Evolutionary conservation across 331 rosid genomes (phyloP).

Genomic region (Acacia concinna): DNA sequence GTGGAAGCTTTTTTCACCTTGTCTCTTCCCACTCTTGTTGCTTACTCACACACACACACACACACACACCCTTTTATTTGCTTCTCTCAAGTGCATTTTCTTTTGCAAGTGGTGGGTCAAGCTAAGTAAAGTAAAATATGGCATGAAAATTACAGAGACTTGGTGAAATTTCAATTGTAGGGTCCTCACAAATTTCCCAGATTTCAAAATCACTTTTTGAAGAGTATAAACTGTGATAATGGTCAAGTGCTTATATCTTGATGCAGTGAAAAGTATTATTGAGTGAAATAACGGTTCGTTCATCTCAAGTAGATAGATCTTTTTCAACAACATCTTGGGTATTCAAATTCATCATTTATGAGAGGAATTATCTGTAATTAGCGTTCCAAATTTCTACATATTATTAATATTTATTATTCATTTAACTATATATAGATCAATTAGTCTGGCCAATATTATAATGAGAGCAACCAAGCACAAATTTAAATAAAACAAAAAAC

Average conservation of each 20-base stretch:
- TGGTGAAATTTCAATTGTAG: conserved; percentile 1
- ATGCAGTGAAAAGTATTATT: background rate
- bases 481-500: too few species aligned
- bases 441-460: background rate
- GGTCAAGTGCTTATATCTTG: background rate
- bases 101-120: background rate
- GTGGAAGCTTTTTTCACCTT: background rate
- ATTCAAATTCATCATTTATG: background rate
- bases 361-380: background rate
- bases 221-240: background rate
- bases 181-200: background rate
- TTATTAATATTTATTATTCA: background rate
- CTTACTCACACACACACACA: background rate
- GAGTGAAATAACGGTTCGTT: background rate
- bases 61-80: background rate
- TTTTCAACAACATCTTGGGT: background rate
- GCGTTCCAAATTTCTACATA: background rate
- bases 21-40: background rate
- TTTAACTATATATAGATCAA: too few species aligned
- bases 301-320: background rate
- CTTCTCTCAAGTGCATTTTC: background rate
- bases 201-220: background rate
- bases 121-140: background rate
- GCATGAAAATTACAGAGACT: background rate
- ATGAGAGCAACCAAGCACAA: background rate